These are phyloP conservation scores for Hypoxylon sp. DNA, from an alignment of 2,329 filamentous ascomycete species.

Conservation along the genomic window DNA sequence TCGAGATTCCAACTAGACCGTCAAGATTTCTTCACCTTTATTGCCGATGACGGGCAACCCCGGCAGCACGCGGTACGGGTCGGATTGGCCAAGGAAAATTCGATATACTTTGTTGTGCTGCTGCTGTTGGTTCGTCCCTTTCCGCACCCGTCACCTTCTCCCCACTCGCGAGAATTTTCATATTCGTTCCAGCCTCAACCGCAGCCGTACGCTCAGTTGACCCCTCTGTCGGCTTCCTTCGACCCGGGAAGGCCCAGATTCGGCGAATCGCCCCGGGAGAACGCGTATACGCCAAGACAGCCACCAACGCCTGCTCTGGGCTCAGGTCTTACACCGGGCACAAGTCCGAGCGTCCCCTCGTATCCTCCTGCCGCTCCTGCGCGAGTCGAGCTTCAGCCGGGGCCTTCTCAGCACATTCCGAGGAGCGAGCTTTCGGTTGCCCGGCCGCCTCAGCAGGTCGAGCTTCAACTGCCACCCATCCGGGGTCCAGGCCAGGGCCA, in stretches of 20 bases:
- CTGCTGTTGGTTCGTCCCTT: conserved; percentile 53
- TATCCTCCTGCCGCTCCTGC: conserved; percentile 57
- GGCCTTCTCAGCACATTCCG: conserved; percentile 59
- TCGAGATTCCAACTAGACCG: conserved; percentile 60
- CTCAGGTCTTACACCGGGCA: conserved; percentile 45
- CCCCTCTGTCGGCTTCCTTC: conserved; percentile 57
- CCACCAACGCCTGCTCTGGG: conserved; percentile 45
- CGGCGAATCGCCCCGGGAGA: conserved; percentile 45
- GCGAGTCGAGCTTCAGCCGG: conserved; percentile 58
- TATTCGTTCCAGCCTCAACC: conserved; percentile 53
- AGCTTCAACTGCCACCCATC: conserved; percentile 53
- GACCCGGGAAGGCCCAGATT: conserved; percentile 55
- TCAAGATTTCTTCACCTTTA: conserved; percentile 64
- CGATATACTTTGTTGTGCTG: conserved; percentile 68
- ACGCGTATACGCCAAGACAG: conserved; percentile 44
- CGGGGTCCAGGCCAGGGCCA: conserved; percentile 48
- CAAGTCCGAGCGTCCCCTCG: conserved; percentile 53
- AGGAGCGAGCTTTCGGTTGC: conserved; percentile 58
- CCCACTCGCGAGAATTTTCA: conserved; percentile 53
- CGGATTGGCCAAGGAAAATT: conserved; percentile 66
- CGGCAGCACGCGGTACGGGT: conserved; percentile 60
- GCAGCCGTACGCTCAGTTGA: conserved; percentile 53
- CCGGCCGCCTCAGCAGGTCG: conserved; percentile 44
- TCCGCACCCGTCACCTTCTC: conserved; percentile 56
- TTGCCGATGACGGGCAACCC: conserved; percentile 59